Evolutionary conservation across 164 flowering plant species (phyloP).

Genomic region (Echeveria elegans): DNA sequence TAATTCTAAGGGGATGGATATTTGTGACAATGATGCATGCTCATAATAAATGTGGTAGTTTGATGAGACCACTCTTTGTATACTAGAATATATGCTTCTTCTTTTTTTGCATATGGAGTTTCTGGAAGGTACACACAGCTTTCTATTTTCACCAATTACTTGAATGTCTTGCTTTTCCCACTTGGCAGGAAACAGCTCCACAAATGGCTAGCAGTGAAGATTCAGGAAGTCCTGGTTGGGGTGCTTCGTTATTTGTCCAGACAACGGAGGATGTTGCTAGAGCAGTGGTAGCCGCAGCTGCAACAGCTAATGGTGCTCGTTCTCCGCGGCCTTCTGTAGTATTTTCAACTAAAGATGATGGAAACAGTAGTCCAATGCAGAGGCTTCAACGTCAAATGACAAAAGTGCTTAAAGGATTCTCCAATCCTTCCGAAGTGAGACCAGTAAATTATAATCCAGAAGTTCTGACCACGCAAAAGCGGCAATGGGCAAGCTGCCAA

Average conservation of each 20-base stretch:
- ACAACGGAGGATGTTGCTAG: slow-evolving; percentile 82
- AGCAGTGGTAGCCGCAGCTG: slow-evolving; percentile 74
- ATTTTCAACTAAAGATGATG: slow-evolving; percentile 78
- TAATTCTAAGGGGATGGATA: not conserved
- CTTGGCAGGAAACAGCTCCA: slow-evolving; percentile 9
- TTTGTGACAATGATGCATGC: not conserved
- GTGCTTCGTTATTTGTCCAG: slow-evolving; percentile 64
- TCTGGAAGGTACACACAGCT: not conserved
- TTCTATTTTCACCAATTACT: not conserved
- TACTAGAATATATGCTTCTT: not conserved
- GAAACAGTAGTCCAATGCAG: slow-evolving; percentile 46
- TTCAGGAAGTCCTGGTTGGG: slow-evolving; percentile 76
- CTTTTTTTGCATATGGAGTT: not conserved
- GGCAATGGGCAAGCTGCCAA: slow-evolving; percentile 97
- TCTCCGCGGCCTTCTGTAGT: slow-evolving; percentile 82
- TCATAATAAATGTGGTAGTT: not conserved
- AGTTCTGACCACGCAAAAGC: slow-evolving; percentile 84
- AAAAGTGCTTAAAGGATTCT: slow-evolving; percentile 63
- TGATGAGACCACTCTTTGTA: not conserved
- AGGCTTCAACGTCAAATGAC: slow-evolving; percentile 63
- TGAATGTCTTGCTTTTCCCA: not conserved
- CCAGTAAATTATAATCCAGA: slow-evolving; percentile 74
- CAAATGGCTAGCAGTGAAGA: slow-evolving; percentile 56
- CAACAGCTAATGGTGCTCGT: slow-evolving; percentile 54
- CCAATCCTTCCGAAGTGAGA: slow-evolving; percentile 60